Percentiles rank a stretch among this genome's conserved stretches.
phyloP scores from a whole-genome alignment of 2,329 filamentous ascomycete genomes.

The Paramyrothecium roridum region DNA sequence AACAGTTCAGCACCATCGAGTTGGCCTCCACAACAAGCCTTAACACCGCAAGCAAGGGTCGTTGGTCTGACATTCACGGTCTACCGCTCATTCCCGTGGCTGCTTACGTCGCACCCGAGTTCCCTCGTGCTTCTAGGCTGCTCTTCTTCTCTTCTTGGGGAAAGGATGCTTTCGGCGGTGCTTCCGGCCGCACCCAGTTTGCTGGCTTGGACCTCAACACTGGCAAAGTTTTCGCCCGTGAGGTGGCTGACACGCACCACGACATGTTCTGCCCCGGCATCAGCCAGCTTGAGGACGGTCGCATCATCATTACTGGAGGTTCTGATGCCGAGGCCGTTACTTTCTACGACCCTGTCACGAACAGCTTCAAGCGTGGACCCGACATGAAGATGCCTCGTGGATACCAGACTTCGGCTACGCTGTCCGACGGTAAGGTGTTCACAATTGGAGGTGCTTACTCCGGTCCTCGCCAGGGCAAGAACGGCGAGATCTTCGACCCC shows the following conservation, averaged over 20 bases:
- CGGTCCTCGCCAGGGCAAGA: conserved; percentile 46
- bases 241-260: conserved; percentile 40
- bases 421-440: conserved; percentile 53
- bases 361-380: conserved; percentile 33
- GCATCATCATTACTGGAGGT: conserved; percentile 51
- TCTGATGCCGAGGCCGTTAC: conserved; percentile 45
- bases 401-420: conserved; percentile 48
- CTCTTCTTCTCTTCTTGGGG: conserved; percentile 15
- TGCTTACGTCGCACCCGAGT: conserved; percentile 12
- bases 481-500: conserved; percentile 53
- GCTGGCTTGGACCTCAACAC: conserved; percentile 6
- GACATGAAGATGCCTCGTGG: conserved; percentile 45
- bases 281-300: conserved; percentile 41
- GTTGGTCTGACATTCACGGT: conserved; percentile 13
- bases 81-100: conserved; percentile 12
- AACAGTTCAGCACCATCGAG: conserved; percentile 10
- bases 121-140: conserved; percentile 9
- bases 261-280: conserved; percentile 58
- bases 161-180: conserved; percentile 11
- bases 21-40: not conserved
- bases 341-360: conserved; percentile 37
- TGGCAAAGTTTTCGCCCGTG: conserved; percentile 20
- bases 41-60: conserved; percentile 3
- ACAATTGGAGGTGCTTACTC: conserved; percentile 54
- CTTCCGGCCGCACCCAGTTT: conserved; percentile 12